Conservation (phyloP, 2,329 filamentous ascomycete species). For the Hypoxylon sp. region DNA sequence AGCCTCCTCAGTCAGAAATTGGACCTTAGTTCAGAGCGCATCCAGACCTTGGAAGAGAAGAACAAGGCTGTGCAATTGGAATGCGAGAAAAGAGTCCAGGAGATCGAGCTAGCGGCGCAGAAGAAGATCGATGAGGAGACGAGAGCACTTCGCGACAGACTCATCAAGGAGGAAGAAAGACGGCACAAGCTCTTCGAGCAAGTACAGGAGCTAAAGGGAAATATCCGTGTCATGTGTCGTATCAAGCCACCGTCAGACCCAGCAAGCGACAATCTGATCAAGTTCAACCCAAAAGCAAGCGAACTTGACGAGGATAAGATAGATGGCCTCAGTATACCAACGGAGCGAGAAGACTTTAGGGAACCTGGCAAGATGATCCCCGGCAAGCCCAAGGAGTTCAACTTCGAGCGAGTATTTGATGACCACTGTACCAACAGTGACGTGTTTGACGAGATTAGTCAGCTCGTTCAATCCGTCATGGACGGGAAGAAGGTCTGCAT, state of each 20-base stretch:
- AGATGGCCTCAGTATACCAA: conserved; percentile 86
- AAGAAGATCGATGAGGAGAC: conserved; percentile 75
- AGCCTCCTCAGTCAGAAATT: conserved; percentile 48
- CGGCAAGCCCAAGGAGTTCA: conserved; percentile 85
- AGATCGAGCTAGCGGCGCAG: conserved; percentile 85
- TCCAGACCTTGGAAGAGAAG: conserved; percentile 48
- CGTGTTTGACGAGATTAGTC: conserved; percentile 95
- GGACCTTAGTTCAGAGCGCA: conserved; percentile 49
- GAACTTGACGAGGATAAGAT: conserved; percentile 80
- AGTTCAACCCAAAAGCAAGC: conserved; percentile 77
- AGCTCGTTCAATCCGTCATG: conserved; percentile 94
- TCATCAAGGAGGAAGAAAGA: conserved; percentile 91
- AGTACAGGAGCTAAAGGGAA: conserved; percentile 97
- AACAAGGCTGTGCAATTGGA: conserved; percentile 45
- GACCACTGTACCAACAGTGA: conserved; percentile 83
- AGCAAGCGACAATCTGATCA: conserved; percentile 74
- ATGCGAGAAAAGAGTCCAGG: conserved; percentile 54
- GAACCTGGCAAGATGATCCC: conserved; percentile 72
- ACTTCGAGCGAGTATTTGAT: conserved; percentile 93
- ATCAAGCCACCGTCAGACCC: conserved; percentile 79
- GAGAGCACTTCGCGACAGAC: conserved; percentile 79
- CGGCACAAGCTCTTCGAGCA: conserved; percentile 95
- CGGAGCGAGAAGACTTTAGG: conserved; percentile 85
- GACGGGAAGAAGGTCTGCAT: conserved; percentile 99
- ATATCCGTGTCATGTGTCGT: conserved; percentile 97